Percentiles rank a stretch among this genome's conserved stretches.
Evolutionary conservation across 108 stramenopile species (phyloP).

Genomic region (Pseudonitzschia multiseries): DNA sequence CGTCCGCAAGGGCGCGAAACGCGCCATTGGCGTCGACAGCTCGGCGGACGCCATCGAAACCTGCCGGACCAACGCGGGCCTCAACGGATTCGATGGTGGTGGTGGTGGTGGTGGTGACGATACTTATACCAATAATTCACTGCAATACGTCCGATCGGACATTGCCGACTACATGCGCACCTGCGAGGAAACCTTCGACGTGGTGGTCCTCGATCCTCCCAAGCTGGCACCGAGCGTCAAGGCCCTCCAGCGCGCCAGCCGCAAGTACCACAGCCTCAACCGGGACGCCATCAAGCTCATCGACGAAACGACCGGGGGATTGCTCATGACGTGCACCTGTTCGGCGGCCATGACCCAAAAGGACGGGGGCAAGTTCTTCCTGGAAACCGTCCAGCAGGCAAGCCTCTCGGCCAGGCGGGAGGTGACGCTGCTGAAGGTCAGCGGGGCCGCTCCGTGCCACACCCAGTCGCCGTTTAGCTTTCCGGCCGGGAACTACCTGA

Average conservation of each 20-base stretch:
- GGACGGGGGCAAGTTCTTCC: slow-evolving; percentile 82
- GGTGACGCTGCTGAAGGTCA: slow-evolving; percentile 62
- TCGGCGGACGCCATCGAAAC: slow-evolving; percentile 82
- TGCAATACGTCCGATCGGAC: slow-evolving; percentile 71
- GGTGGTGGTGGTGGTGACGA: no score
- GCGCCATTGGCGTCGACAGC: slow-evolving; percentile 80
- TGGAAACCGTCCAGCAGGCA: slow-evolving; percentile 71
- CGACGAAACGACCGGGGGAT: slow-evolving; percentile 62
- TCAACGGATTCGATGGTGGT: slow-evolving; percentile 63
- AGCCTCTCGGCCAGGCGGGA: slow-evolving; percentile 64
- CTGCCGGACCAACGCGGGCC: slow-evolving; percentile 60
- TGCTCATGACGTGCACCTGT: slow-evolving; percentile 93
- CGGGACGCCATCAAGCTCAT: slow-evolving; percentile 86
- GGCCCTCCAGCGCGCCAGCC: slow-evolving; percentile 61
- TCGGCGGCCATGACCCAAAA: slow-evolving; percentile 93
- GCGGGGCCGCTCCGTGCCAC: slow-evolving; percentile 82
- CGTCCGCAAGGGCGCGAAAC: slow-evolving; percentile 55
- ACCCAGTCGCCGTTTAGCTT: slow-evolving; percentile 73
- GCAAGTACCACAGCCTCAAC: slow-evolving; percentile 90
- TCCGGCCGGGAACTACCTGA: slow-evolving; percentile 80
- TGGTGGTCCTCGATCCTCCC: slow-evolving; percentile 92
- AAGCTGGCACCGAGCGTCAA: slow-evolving; percentile 88
- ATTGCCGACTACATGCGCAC: slow-evolving; percentile 75
- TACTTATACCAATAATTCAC: slow-evolving; percentile 2
- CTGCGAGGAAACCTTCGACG: slow-evolving; percentile 61